A percentile compares a stretch with the other conserved stretches of the same genome.
phyloP scores from a whole-genome alignment of 2,329 filamentous ascomycete species.

The Fusarium caatingaense region DNA sequence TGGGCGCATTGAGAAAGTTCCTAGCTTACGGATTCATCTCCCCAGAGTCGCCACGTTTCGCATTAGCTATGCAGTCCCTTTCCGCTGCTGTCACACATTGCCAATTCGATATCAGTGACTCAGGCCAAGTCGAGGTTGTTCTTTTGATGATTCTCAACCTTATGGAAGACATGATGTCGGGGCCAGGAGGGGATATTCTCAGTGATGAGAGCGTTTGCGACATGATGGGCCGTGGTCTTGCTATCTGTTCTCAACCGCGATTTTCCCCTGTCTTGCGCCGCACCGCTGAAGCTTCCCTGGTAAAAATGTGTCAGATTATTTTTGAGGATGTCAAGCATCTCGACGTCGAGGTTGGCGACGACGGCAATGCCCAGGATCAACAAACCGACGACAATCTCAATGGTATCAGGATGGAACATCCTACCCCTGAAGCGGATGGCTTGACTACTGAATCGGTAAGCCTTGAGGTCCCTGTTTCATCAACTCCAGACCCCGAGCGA shows the following conservation, averaged over 20 bases:
- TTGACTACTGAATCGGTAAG: conserved; percentile 32
- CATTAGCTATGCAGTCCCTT: conserved; percentile 92
- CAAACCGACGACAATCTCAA: conserved; percentile 76
- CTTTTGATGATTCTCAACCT: conserved; percentile 92
- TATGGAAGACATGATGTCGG: conserved; percentile 98
- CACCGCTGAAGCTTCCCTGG: conserved; percentile 96
- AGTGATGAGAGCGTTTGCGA: conserved; percentile 98
- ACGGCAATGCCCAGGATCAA: conserved; percentile 73
- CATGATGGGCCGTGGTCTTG: conserved; percentile 98
- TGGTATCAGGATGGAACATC: conserved; percentile 79
- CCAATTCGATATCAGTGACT: conserved; percentile 96
- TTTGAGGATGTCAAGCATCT: conserved; percentile 92
- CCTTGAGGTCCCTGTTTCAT: conserved; percentile 33
- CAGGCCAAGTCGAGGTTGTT: conserved; percentile 94
- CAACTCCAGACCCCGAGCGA: conserved; percentile 38
- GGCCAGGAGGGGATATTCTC: conserved; percentile 90
- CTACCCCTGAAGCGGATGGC: conserved; percentile 33
- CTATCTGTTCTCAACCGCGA: conserved; percentile 94
- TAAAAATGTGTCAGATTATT: conserved; percentile 98
- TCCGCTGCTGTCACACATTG: conserved; percentile 97
- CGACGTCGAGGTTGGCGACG: conserved; percentile 75
- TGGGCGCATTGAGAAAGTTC: conserved; percentile 96
- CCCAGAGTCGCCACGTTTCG: conserved; percentile 84
- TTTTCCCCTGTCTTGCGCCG: conserved; percentile 90
- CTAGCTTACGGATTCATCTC: conserved; percentile 93